Base-by-base conservation (phyloP, 2,329 filamentous ascomycete species). In the Colletotrichum sansevieriae region DNA sequence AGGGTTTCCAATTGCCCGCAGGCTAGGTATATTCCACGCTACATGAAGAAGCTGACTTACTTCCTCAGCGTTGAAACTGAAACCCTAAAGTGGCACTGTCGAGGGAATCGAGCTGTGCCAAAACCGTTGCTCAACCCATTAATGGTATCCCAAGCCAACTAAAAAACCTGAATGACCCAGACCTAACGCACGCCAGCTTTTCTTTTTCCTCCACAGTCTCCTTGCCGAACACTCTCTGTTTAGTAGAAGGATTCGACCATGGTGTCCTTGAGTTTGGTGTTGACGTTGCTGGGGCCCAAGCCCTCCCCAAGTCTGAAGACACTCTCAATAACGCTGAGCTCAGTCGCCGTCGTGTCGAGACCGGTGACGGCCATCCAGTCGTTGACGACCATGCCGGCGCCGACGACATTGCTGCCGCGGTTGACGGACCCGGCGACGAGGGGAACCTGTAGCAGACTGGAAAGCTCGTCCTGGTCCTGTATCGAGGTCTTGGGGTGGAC, bases 191-290 rank as follows among this genome's bases (percentile, higher is more conserved):
- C 52, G 33, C 64, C 37, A 29, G 29, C 51, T 39, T 22, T 60
- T 49, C n/a, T 35, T 15, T 25, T 18, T 52, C 15, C 4, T 35
- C 43, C 5, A 10, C 8, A 3, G 43, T 15, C 22, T 15, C 25
- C n/a, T 15, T 29, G 37, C 22, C 37, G 37, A 39, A 39, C 37
- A 3, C 11, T n/a, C 7, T 3, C 1, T 13, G 18, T 75, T 87
- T 87, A 99, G 85, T 99, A 99, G 84, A 98, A 99, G 76, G 93
- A 97, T 86, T 99, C 96, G 71, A 99, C 96, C 89, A 99, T 97
- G 73, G 94, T 96, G 80, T 98, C 95, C 88, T 98, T 98, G 85
- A 98, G 91, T 74, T 84, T 90, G 60, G 90, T 92, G 80, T 93
- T 93, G 83, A 95, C 94, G 75, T 88, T 90, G 76, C 89, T 89